A percentile compares a stretch with the other conserved stretches of the same genome.
phyloP scores from a whole-genome alignment of 306 rosid genomes.

The Pyrus communis region DNA sequence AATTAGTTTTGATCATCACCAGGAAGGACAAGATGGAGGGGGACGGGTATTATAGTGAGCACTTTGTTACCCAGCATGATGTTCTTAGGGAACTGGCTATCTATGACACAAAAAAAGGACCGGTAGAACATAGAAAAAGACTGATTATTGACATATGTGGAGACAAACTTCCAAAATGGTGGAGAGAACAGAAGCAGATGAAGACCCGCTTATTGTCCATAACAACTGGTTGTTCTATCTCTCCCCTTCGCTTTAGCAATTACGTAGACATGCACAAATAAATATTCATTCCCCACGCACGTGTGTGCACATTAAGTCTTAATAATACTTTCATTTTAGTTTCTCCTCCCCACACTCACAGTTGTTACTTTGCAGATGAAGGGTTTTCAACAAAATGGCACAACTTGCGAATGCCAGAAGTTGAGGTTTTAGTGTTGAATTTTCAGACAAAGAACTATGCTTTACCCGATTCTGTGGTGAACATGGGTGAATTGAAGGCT shows the following conservation, averaged over 20 bases:
- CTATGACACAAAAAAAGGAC: not conserved
- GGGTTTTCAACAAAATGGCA: constrained; percentile 40
- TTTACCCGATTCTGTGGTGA: constrained; percentile 36
- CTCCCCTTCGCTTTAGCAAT: not conserved
- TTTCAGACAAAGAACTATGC: constrained; percentile 25
- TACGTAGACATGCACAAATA: no score
- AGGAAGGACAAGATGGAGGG: constrained; percentile 25
- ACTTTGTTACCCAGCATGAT: not conserved
- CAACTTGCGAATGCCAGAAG: constrained; percentile 34
- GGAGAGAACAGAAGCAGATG: constrained; percentile 7
- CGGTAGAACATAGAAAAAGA: constrained; percentile 9
- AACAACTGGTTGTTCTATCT: constrained; percentile 40
- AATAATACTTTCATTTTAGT: no score
- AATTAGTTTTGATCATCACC: constrained; percentile 4
- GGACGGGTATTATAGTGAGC: not conserved
- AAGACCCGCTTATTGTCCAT: constrained; percentile 38
- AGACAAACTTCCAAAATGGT: constrained; percentile 6
- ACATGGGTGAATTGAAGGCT: constrained; percentile 47
- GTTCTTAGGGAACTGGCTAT: not conserved
- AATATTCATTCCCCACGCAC: no score
- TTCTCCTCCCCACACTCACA: not conserved
- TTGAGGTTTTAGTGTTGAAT: constrained; percentile 50
- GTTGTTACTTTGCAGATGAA: constrained; percentile 45
- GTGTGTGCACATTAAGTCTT: no score
- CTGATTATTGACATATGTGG: constrained; percentile 28